Evolutionary conservation across 2,329 filamentous ascomycete species (phyloP).

Genomic region (Shiraia bambusicola): DNA sequence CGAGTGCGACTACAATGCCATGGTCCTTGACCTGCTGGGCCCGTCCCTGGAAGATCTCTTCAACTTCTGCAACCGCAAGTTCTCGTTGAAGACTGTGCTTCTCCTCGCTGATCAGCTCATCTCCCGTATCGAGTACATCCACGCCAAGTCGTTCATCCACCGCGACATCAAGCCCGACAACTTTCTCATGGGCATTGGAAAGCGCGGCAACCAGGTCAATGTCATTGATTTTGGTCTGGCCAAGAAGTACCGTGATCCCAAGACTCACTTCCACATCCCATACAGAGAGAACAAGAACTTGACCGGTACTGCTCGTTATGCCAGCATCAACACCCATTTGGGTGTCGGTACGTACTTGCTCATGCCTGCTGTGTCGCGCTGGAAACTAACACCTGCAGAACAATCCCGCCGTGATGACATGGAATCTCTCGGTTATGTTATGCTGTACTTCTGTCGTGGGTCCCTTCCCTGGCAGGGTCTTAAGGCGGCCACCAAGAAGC

Average conservation of each 20-base stretch:
- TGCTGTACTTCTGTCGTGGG: conserved; percentile 99
- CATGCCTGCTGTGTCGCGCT: neutral
- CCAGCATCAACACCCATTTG: conserved; percentile 97
- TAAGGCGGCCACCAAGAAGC: conserved; percentile 98
- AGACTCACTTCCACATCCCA: conserved; percentile 99
- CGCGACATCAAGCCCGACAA: conserved; percentile 99
- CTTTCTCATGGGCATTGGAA: conserved; percentile 98
- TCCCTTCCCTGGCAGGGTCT: conserved; percentile 98
- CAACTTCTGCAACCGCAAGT: conserved; percentile 99
- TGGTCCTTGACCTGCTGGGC: conserved; percentile 96
- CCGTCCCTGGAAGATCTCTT: conserved; percentile 96
- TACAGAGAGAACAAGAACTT: conserved; percentile 99
- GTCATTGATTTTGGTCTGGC: conserved; percentile 98
- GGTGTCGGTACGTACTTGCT: conserved; percentile 70
- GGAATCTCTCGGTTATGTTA: conserved; percentile 98
- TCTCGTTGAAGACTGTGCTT: conserved; percentile 96
- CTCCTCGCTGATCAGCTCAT: conserved; percentile 97
- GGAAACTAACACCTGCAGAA: conserved; percentile 56
- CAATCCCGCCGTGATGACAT: conserved; percentile 99
- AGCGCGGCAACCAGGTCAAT: conserved; percentile 98
- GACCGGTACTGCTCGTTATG: conserved; percentile 97
- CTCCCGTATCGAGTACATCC: conserved; percentile 98
- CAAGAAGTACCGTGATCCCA: conserved; percentile 99
- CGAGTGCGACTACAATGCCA: conserved; percentile 99
- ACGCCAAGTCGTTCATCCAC: conserved; percentile 99